Conservation (phyloP, 768 basidiomycete genomes). For the Tricholoma hemisulphureum region DNA sequence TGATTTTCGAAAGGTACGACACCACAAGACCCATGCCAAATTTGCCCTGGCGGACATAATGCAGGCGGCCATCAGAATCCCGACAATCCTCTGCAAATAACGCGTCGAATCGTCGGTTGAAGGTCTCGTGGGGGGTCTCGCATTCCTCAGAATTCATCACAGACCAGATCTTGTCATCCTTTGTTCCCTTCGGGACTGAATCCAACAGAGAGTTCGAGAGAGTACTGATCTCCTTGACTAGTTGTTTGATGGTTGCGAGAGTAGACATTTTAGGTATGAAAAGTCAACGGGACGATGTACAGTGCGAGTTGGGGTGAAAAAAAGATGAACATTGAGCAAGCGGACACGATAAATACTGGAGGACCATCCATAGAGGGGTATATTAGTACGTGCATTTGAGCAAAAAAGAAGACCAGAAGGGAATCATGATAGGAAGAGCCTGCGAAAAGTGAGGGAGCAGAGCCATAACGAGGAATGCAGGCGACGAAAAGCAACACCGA, state of each 20-base stretch:
- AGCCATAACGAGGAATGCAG: no score
- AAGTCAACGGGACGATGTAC: not conserved
- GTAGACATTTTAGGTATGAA: not conserved
- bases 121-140: not conserved
- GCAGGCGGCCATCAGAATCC: not conserved
- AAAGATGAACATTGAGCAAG: not conserved
- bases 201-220: not conserved
- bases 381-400: not conserved
- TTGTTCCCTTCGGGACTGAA: not conserved
- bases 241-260: not conserved
- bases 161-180: constrained; percentile 4
- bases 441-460: not conserved
- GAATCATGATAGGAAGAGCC: not conserved
- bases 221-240: not conserved
- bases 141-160: constrained; percentile 2
- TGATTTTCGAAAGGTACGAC: no score
- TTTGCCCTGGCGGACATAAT: not conserved
- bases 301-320: not conserved
- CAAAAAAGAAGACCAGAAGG: not conserved
- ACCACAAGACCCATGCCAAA: no score
- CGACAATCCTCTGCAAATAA: not conserved
- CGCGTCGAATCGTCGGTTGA: not conserved
- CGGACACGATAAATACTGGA: not conserved
- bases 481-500: no score
- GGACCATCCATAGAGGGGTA: not conserved